These are phyloP conservation scores for Aspergillus sclerotiicarbonarius DNA, from an alignment of 495 filamentous ascomycete genomes.

Conservation along the genomic window DNA sequence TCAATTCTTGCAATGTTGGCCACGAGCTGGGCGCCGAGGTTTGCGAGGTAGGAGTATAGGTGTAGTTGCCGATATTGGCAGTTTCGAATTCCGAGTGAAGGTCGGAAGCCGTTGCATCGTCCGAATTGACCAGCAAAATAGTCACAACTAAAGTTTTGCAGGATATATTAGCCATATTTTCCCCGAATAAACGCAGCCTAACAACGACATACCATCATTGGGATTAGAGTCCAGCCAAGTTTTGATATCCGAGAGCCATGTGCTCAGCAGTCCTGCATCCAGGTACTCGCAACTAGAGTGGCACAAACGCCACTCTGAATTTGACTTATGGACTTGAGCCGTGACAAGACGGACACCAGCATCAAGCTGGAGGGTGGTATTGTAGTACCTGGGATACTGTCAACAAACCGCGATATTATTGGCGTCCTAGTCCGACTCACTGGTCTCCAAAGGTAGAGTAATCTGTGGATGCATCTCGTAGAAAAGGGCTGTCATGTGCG, in stretches of 20 bases:
- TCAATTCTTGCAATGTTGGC: constrained; percentile 70
- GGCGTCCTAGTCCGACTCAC: constrained; percentile 28
- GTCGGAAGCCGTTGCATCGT: constrained; percentile 51
- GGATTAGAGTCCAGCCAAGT: constrained; percentile 66
- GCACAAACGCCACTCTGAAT: constrained; percentile 61
- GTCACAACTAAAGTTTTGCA: constrained; percentile 57
- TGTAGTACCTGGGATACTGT: constrained; percentile 49
- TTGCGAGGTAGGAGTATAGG: constrained; percentile 53
- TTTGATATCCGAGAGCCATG: constrained; percentile 62
- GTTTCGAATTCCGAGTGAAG: constrained; percentile 56
- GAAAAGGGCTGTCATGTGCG: constrained; percentile 62
- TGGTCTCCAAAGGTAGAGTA: constrained; percentile 64
- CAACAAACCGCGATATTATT: constrained; percentile 2
- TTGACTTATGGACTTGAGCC: constrained; percentile 64
- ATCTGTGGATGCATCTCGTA: constrained; percentile 48
- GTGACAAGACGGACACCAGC: constrained; percentile 71
- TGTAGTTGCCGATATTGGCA: constrained; percentile 59
- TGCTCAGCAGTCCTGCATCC: constrained; percentile 62
- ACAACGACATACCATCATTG: constrained; percentile 53
- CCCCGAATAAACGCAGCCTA: neutral
- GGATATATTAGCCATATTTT: neutral
- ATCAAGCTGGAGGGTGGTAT: constrained; percentile 67
- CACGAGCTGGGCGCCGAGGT: constrained; percentile 49
- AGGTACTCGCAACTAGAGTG: constrained; percentile 62
- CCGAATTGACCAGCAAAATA: constrained; percentile 70